Evolutionary conservation across 2,329 filamentous ascomycete genomes (phyloP).

Genomic region (Geoglossum cookeanum): DNA sequence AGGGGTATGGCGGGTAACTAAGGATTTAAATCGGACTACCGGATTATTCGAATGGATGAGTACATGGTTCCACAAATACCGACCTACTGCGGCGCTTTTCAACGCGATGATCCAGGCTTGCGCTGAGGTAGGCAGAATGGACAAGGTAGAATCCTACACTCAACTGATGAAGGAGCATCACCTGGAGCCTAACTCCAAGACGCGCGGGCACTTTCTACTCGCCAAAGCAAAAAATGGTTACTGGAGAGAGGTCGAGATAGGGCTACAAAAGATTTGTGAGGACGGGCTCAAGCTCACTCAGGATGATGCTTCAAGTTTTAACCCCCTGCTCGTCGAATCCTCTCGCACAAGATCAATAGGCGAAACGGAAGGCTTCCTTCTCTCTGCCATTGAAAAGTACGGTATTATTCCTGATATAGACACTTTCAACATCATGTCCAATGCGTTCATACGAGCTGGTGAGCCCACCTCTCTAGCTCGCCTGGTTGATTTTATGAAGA

Average conservation of each 20-base stretch:
- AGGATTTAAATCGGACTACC: not conserved
- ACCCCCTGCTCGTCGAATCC: not conserved
- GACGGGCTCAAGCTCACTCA: not conserved
- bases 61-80: not conserved
- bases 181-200: not conserved
- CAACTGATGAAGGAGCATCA: not conserved
- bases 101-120: conserved; percentile 1
- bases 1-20: not conserved
- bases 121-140: not conserved
- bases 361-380: not conserved
- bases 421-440: conserved; percentile 2
- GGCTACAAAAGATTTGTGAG: not conserved
- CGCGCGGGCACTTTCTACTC: not conserved
- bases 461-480: not conserved
- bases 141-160: not conserved
- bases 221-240: not conserved
- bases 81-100: conserved; percentile 1
- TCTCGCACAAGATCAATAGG: not conserved
- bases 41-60: not conserved
- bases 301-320: not conserved
- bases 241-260: not conserved
- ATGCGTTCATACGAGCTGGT: not conserved
- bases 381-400: not conserved
- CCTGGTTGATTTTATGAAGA: not conserved
- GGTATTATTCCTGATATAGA: not conserved